Percentiles rank a stretch among this genome's conserved stretches.
Conservation (phyloP, 768 basidiomycete species). For the Mycena albidolilacea region DNA sequence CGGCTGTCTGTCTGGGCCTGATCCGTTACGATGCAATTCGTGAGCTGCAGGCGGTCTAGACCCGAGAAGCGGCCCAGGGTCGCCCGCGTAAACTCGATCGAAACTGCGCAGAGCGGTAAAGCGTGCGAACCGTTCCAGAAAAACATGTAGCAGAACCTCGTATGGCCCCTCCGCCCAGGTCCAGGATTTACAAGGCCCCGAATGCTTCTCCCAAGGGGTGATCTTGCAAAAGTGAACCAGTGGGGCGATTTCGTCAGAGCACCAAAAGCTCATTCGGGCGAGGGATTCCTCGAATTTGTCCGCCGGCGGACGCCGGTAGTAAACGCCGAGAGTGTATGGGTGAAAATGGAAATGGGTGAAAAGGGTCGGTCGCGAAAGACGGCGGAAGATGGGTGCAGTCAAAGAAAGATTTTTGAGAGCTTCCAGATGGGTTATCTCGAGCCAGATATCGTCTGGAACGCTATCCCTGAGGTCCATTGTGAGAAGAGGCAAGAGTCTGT, state of each 20-base stretch:
- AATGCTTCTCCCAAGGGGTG: neutral
- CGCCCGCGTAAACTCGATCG: neutral
- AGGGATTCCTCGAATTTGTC: neutral
- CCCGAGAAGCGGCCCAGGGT: neutral
- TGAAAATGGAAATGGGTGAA: neutral
- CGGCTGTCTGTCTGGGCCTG: neutral
- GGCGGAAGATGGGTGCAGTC: slow-evolving; percentile 2
- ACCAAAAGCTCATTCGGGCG: slow-evolving; percentile 9
- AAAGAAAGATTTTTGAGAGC: neutral
- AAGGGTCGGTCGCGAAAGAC: neutral
- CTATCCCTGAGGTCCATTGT: neutral
- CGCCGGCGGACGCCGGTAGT: neutral
- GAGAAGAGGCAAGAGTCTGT: neutral
- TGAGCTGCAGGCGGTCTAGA: neutral
- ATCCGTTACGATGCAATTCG: neutral
- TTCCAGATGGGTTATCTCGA: neutral
- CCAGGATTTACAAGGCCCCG: neutral
- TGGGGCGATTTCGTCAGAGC: slow-evolving; percentile 1
- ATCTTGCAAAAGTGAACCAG: slow-evolving; percentile 1
- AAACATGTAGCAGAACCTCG: neutral
- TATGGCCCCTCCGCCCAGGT: neutral
- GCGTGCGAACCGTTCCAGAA: slow-evolving; percentile 1
- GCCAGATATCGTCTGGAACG: neutral
- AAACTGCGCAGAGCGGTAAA: slow-evolving; percentile 5
- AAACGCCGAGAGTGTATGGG: neutral